Evolutionary conservation across 1,284 basidiomycete genomes (phyloP).

Genomic region (Entoloma clypeatum): DNA sequence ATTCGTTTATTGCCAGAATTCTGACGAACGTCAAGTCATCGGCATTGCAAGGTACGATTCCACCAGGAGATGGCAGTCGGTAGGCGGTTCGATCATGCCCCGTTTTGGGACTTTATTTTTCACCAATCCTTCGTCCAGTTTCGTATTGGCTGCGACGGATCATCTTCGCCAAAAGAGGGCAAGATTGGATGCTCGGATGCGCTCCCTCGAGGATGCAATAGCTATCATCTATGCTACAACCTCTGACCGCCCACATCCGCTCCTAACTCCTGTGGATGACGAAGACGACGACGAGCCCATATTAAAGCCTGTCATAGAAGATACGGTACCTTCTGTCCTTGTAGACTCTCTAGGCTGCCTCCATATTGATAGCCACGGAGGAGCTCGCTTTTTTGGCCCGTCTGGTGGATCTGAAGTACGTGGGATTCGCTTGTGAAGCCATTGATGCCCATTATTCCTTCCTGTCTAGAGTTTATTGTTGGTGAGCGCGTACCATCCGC

Average conservation of each 20-base stretch:
- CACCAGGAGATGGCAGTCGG: slow-evolving; percentile 47
- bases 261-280: slow-evolving; percentile 27
- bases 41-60: slow-evolving; percentile 46
- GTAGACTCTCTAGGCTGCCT: slow-evolving; percentile 34
- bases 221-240: slow-evolving; percentile 37
- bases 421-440: slow-evolving; percentile 5
- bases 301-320: slow-evolving; percentile 26
- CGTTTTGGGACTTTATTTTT: slow-evolving; percentile 2
- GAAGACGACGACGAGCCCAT: slow-evolving; percentile 27
- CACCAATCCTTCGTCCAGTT: slow-evolving; percentile 28
- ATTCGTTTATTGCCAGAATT: slow-evolving; percentile 3
- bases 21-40: not conserved
- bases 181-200: slow-evolving; percentile 44
- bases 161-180: slow-evolving; percentile 42
- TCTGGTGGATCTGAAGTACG: slow-evolving; percentile 40
- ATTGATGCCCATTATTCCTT: slow-evolving; percentile 2
- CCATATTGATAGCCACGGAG: slow-evolving; percentile 35
- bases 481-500: slow-evolving; percentile 26
- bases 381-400: slow-evolving; percentile 40
- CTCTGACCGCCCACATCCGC: slow-evolving; percentile 36
- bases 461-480: slow-evolving; percentile 38
- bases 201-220: slow-evolving; percentile 47
- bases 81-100: slow-evolving; percentile 23
- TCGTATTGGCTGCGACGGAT: slow-evolving; percentile 47
- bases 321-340: slow-evolving; percentile 18